These are phyloP conservation scores for Fusarium armeniacum DNA, from an alignment of 2,329 filamentous ascomycete genomes.

Conservation along the genomic window DNA sequence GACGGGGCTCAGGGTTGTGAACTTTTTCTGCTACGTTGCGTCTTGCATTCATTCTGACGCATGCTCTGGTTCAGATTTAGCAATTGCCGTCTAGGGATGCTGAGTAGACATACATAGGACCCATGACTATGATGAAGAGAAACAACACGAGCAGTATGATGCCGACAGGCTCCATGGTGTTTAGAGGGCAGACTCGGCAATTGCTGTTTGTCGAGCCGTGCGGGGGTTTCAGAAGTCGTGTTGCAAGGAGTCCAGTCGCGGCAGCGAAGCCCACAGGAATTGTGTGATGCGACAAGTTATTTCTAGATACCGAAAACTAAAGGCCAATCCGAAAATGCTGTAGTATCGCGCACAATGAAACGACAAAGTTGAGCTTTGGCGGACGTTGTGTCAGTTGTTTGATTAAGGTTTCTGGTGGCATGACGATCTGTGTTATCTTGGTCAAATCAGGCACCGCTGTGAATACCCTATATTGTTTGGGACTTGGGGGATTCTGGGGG, in stretches of 20 bases:
- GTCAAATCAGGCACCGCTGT: not conserved
- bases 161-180: constrained; percentile 47
- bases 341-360: not conserved
- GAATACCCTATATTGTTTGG: not conserved
- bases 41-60: constrained; percentile 35
- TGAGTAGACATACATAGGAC: constrained; percentile 38
- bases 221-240: not conserved
- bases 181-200: constrained; percentile 5
- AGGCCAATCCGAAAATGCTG: not conserved
- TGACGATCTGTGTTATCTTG: constrained; percentile 1
- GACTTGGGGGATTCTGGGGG: not conserved
- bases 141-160: constrained; percentile 47
- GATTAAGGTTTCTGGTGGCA: constrained; percentile 7
- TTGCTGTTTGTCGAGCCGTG: constrained; percentile 6
- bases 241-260: not conserved
- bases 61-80: constrained; percentile 38
- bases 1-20: constrained; percentile 42
- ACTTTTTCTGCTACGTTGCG: constrained; percentile 24
- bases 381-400: not conserved
- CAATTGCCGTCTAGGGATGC: not conserved
- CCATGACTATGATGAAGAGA: constrained; percentile 41
- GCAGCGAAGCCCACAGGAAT: not conserved
- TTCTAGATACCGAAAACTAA: not conserved
- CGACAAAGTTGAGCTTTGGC: not conserved
- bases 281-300: constrained; percentile 3